Evolutionary conservation across 805 yeast genomes (phyloP), one percentile per base, ranked within the genome.

Genomic region (Saccharomycopsis guyanensis): DNA sequence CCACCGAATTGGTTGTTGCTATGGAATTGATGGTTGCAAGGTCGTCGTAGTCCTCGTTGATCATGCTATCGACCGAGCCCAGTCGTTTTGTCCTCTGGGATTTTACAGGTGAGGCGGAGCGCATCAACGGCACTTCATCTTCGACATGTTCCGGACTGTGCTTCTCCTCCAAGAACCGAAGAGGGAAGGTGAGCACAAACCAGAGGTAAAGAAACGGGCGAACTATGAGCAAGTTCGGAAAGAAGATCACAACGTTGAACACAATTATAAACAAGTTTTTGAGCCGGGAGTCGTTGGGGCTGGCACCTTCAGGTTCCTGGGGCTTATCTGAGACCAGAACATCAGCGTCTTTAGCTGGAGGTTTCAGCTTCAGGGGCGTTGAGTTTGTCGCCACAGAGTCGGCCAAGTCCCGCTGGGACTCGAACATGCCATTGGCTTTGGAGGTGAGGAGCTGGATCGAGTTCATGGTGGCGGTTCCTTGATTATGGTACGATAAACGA

Each of bases 101-200:
- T 34, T 27, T 27, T n/a, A n/a, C n/a, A 23, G 3, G 12, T 53
- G 29, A 20, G 45, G 31, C 19, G 45, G 22, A 43, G 45, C 39
- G 47, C 49, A 18, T 7, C 16, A 33, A 18, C 32, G 25, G 44
- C 18, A 12, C 7, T 10, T 15, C 16, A 6, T 42, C 40, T 24
- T 53, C 49, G 22, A 24, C 20, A 13, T 39, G 43, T 19, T 24
- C 40, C 36, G 20, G 13, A 5, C 42, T 43, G 27, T 49, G 45
- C 33, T 50, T 52, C 27, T 55, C 54, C 38, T 64, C 68, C 24
- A 76, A 56, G 15, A 75, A 55, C 46, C 69, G 65, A 50, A 80
- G 61, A 0, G 89, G 89, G 55, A 71, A 76, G 1, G 80, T 69
- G 4, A 75, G 47, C n/a, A 80, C 50, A 42, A 64, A 68, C 74